Conservation (phyloP, 257 asterid species). For the Cordia subcordata region DNA sequence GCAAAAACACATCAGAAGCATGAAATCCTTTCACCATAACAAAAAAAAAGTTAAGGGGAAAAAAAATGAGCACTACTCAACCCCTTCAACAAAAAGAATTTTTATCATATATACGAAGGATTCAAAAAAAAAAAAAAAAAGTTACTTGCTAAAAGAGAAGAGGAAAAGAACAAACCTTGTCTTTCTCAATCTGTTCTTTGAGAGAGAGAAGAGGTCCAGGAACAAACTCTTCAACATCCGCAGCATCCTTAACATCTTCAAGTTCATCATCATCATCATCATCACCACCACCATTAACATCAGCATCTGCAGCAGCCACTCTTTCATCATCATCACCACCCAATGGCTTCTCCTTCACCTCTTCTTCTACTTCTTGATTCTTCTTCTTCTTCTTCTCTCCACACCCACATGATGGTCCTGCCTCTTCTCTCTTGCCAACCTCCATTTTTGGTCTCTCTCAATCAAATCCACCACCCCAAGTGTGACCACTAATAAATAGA, state of each 20-base stretch:
- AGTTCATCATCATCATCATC: conserved; percentile 17
- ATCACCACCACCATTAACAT: conserved; percentile 11
- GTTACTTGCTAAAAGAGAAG: neutral
- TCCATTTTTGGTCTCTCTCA: conserved; percentile 25
- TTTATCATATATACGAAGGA: neutral
- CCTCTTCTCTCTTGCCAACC: conserved; percentile 33
- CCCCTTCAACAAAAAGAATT: neutral
- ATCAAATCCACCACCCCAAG: no score
- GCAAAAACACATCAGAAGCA: no score
- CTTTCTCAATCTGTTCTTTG: conserved; percentile 72
- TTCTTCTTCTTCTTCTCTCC: conserved; percentile 17
- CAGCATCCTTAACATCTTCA: conserved; percentile 10
- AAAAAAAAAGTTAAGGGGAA: no score
- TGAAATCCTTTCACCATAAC: no score
- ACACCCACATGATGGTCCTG: conserved; percentile 45
- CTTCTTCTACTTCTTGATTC: neutral
- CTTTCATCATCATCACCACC: conserved; percentile 17
- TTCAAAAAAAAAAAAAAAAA: neutral
- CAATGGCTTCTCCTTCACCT: conserved; percentile 7
- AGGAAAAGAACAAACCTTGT: conserved; percentile 40
- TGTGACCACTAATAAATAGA: no score
- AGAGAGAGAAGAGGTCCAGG: conserved; percentile 84
- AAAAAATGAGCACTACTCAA: no score
- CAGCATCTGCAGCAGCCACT: conserved; percentile 5
- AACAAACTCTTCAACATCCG: conserved; percentile 35